Percentiles rank a stretch among this genome's conserved stretches.
Evolutionary conservation across 306 rosid genomes (phyloP).

Genomic region (Prunus davidiana): DNA sequence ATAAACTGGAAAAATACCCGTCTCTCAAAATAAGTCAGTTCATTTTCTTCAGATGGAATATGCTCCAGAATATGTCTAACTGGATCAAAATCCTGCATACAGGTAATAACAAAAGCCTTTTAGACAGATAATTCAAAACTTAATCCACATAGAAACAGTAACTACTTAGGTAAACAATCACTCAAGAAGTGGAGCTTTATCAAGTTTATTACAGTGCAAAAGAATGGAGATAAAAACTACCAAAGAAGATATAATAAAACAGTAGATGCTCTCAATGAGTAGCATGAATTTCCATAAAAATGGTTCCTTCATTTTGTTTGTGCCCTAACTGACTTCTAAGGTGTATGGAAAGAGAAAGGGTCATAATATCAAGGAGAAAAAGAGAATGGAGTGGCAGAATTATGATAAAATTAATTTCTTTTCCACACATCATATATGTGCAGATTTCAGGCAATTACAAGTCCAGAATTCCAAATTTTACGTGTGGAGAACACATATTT

Average conservation of each 20-base stretch:
- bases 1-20: constrained; percentile 54
- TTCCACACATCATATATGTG: background rate
- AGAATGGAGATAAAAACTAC: background rate
- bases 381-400: background rate
- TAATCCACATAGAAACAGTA: constrained; percentile 11
- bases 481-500: background rate
- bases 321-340: background rate
- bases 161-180: background rate
- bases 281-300: constrained; percentile 14
- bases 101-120: constrained; percentile 23
- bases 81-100: constrained; percentile 86
- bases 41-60: constrained; percentile 67
- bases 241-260: constrained; percentile 9
- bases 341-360: background rate
- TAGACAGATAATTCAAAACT: constrained; percentile 15
- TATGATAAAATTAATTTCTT: background rate
- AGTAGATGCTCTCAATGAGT: constrained; percentile 7
- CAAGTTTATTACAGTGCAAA: background rate
- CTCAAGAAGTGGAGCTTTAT: background rate
- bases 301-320: constrained; percentile 19
- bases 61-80: constrained; percentile 76
- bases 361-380: background rate
- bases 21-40: constrained; percentile 73
- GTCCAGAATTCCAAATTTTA: background rate
- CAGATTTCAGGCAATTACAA: background rate